Conservation (phyloP, 2,329 filamentous ascomycete species). For the Epichloe bromicola region DNA sequence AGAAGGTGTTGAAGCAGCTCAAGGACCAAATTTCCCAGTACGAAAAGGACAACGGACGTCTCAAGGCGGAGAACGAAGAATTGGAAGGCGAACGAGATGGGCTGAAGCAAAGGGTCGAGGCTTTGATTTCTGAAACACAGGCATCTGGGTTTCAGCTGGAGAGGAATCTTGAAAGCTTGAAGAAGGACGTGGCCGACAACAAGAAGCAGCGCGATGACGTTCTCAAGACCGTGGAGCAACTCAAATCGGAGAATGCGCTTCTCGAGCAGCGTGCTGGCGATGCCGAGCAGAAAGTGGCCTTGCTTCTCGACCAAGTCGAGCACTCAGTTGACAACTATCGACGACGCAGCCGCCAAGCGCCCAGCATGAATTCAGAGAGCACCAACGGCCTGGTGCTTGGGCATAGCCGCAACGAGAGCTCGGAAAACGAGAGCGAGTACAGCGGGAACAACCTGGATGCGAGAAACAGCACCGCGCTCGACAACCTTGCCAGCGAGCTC, state of each 20-base stretch:
- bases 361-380: conserved; percentile 27
- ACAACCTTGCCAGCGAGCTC: conserved; percentile 83
- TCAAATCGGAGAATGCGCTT: conserved; percentile 68
- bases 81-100: conserved; percentile 64
- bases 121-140: conserved; percentile 56
- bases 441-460: conserved; percentile 36
- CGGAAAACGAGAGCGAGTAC: conserved; percentile 50
- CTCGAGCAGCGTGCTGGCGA: conserved; percentile 78
- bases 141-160: conserved; percentile 57
- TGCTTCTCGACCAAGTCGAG: conserved; percentile 90
- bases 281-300: conserved; percentile 83
- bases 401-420: conserved; percentile 41
- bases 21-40: conserved; percentile 93
- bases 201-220: conserved; percentile 57
- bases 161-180: conserved; percentile 53
- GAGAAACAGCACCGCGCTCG: conserved; percentile 57
- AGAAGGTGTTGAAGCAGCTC: conserved; percentile 98
- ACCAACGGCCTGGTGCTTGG: conserved; percentile 25
- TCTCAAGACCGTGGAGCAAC: conserved; percentile 53
- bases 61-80: conserved; percentile 65
- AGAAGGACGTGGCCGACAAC: conserved; percentile 52
- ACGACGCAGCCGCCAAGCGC: conserved; percentile 52
- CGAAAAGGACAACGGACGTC: conserved; percentile 70
- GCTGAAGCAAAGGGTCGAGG: conserved; percentile 55
- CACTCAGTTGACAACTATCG: conserved; percentile 90